phyloP scores from a whole-genome alignment of 148 eudicot genomes.

The Chenopodium quinoa region DNA sequence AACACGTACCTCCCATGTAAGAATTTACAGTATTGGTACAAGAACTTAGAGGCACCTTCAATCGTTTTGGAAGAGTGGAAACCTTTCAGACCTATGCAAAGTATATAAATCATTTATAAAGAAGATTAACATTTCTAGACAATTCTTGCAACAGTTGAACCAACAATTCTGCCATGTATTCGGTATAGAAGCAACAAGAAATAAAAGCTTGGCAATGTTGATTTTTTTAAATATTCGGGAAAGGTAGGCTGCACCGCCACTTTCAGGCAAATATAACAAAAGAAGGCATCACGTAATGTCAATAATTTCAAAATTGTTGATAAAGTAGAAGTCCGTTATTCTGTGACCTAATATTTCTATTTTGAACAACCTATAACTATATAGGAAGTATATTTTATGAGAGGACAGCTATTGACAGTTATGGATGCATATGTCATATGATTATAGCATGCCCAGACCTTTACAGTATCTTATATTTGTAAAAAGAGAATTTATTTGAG shows the following conservation, averaged over 20 bases:
- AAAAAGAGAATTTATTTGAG: background rate
- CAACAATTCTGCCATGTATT: background rate
- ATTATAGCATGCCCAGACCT: background rate
- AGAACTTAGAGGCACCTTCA: constrained; percentile 63
- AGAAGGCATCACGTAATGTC: background rate
- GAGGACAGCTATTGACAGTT: background rate
- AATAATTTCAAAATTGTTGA: background rate
- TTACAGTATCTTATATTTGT: background rate
- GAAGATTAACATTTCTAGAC: background rate
- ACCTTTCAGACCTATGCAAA: constrained; percentile 64
- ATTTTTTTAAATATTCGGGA: too few species aligned
- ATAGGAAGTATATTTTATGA: background rate
- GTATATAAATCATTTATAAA: background rate
- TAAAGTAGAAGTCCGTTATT: background rate
- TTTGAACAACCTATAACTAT: background rate
- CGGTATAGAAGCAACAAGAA: background rate
- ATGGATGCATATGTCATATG: background rate
- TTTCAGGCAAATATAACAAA: background rate
- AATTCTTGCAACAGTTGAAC: background rate
- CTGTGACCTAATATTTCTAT: background rate
- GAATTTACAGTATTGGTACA: constrained; percentile 48
- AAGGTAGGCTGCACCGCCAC: background rate
- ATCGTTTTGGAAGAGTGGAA: constrained; percentile 73
- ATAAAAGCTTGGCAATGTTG: background rate
- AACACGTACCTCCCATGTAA: constrained; percentile 46